Conservation (phyloP, 805 yeast species). For the Lachancea mirantina region DNA sequence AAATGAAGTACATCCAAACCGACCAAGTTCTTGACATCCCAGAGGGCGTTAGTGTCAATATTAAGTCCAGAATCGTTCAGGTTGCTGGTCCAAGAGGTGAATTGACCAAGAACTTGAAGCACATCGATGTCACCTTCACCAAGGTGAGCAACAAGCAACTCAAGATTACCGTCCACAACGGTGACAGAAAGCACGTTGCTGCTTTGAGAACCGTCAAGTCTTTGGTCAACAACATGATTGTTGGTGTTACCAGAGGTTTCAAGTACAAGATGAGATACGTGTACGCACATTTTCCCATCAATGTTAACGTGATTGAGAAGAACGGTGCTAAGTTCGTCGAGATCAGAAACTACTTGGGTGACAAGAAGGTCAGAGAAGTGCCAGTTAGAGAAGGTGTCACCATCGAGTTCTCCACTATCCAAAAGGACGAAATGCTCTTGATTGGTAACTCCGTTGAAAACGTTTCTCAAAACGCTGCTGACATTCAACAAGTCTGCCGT, state of each 20-base stretch:
- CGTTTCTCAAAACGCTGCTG: slow-evolving; percentile 98
- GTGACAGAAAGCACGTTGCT: slow-evolving; percentile 99
- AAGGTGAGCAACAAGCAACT: slow-evolving; percentile 66
- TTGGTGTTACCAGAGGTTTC: slow-evolving; percentile 99
- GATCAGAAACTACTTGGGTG: slow-evolving; percentile 99
- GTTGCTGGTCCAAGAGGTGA: slow-evolving; percentile 98
- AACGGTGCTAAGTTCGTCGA: slow-evolving; percentile 74
- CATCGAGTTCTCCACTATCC: slow-evolving; percentile 70
- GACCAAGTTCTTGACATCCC: slow-evolving; percentile 81
- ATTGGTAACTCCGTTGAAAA: slow-evolving; percentile 94
- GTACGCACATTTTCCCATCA: slow-evolving; percentile 99
- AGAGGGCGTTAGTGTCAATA: slow-evolving; percentile 85
- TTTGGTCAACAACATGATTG: slow-evolving; percentile 84
- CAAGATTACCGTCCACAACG: slow-evolving; percentile 92
- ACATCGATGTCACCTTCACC: slow-evolving; percentile 88
- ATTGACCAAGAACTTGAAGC: slow-evolving; percentile 82
- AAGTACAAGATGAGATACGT: slow-evolving; percentile 99
- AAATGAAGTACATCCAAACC: slow-evolving; percentile 80
- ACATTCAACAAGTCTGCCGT: slow-evolving; percentile 94
- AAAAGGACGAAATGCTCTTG: slow-evolving; percentile 91
- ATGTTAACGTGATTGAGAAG: slow-evolving; percentile 81
- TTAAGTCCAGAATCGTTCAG: slow-evolving; percentile 83
- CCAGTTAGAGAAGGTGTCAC: slow-evolving; percentile 84
- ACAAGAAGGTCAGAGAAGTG: slow-evolving; percentile 90
- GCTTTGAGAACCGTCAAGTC: slow-evolving; percentile 98